These are phyloP conservation scores for Xerocomellus intermedius DNA, from an alignment of 768 basidiomycete species.

Conservation along the genomic window DNA sequence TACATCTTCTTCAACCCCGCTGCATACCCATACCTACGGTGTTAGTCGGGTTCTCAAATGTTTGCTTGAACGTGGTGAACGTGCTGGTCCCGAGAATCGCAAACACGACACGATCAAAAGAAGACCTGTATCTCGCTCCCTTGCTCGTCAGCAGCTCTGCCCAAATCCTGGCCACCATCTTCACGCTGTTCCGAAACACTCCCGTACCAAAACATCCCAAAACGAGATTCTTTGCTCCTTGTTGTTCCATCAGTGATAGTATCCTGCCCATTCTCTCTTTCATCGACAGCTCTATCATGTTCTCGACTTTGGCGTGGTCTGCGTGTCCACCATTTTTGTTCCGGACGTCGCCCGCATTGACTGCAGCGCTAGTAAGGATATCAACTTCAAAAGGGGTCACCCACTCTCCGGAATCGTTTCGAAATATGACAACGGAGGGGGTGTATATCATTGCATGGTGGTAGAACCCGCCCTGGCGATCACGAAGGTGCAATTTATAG, in stretches of 20 bases:
- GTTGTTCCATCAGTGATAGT: slow-evolving; percentile 60
- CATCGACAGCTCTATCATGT: slow-evolving; percentile 55
- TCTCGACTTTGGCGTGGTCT: slow-evolving; percentile 22
- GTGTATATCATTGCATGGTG: slow-evolving; percentile 80
- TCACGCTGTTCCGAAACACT: slow-evolving; percentile 66
- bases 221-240: slow-evolving; percentile 58
- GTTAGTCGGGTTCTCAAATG: slow-evolving; percentile 27
- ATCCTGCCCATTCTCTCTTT: slow-evolving; percentile 69
- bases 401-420: slow-evolving; percentile 60
- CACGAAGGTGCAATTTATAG: slow-evolving; percentile 56
- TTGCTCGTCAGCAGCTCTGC: slow-evolving; percentile 52
- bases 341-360: slow-evolving; percentile 61
- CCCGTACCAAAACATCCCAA: slow-evolving; percentile 80
- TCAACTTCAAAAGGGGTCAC: slow-evolving; percentile 58
- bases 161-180: slow-evolving; percentile 61
- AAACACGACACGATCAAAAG: slow-evolving; percentile 65
- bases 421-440: slow-evolving; percentile 59
- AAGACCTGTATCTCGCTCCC: slow-evolving; percentile 51
- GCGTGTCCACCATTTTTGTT: slow-evolving; percentile 17
- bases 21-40: neutral
- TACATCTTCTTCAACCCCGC: neutral
- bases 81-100: slow-evolving; percentile 59
- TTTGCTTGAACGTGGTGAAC: slow-evolving; percentile 40
- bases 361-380: slow-evolving; percentile 70
- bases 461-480: slow-evolving; percentile 56